Evolutionary conservation across 176 grass and related monocot species (phyloP).

Genomic region (Zea luxurians): DNA sequence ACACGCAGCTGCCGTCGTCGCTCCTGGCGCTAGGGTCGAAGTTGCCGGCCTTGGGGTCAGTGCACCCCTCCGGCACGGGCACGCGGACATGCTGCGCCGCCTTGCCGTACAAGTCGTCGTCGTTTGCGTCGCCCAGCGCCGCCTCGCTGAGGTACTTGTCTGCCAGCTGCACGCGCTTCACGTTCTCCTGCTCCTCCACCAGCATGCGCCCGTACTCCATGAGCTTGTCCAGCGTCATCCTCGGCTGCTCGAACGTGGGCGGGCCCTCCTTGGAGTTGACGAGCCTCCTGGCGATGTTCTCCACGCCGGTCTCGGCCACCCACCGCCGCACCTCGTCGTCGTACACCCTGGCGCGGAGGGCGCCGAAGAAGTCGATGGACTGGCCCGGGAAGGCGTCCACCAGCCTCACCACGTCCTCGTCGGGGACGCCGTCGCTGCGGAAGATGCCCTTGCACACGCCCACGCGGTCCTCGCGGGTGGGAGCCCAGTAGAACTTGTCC

Average conservation of each 20-base stretch:
- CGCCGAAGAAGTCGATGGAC: conserved; percentile 93
- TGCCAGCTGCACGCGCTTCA: conserved; percentile 85
- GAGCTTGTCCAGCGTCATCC: conserved; percentile 70
- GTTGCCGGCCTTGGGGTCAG: conserved; percentile 56
- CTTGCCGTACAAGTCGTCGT: conserved; percentile 57
- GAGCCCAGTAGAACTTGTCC: conserved; percentile 99
- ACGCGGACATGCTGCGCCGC: conserved; percentile 62
- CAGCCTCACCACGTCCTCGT: conserved; percentile 44
- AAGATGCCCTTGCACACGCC: conserved; percentile 73
- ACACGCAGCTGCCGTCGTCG: conserved; percentile 84
- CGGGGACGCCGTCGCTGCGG: conserved; percentile 43
- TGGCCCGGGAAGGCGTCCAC: conserved; percentile 84
- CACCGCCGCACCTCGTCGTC: conserved; percentile 87
- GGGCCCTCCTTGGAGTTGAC: conserved; percentile 82
- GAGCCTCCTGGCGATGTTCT: conserved; percentile 57
- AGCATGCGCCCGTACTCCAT: conserved; percentile 72
- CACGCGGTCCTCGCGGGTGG: conserved; percentile 75
- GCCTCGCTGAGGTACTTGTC: conserved; percentile 81
- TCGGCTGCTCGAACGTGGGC: conserved; percentile 63
- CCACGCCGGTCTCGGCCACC: conserved; percentile 41
- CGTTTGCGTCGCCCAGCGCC: conserved; percentile 73
- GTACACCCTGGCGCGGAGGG: conserved; percentile 73
- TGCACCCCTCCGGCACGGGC: conserved; percentile 80
- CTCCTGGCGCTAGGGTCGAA: conserved; percentile 61
- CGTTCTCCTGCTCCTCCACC: conserved; percentile 80